Evolutionary conservation across 2,329 filamentous ascomycete genomes (phyloP), one percentile per base, ranked within the genome.

Genomic region (Aspergillus luchuensis): DNA sequence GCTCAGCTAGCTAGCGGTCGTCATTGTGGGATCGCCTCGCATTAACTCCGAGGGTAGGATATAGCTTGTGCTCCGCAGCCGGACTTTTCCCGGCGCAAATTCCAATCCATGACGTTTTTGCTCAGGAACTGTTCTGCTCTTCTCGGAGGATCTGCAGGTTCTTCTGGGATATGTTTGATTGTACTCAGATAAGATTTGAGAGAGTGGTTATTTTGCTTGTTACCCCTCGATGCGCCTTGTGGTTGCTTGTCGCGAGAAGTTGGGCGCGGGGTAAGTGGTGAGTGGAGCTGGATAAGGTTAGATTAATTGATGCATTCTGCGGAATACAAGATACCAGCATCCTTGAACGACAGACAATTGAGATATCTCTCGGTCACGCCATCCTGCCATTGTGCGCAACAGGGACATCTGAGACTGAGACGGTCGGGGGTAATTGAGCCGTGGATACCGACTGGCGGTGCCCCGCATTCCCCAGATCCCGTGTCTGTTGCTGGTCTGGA

Each of bases 11-110:
- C 23, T 49, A 17, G 6, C 6, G 15, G 15, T 28, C 13, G 7
- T 23, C 7, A 28, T 51, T 36, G 49, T 51, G 21, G 25, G 49
- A 51, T 36, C 28, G 28, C 6, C 38, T 75, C 72, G 72, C 72
- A 75, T 61, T 68, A 74, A 75, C 69, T 75, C 72, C 72, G 72
- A 74, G 69, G 25, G 43, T 60, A 41, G 39, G 19, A 36, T 8
- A 49, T 8, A 49, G 21, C 28, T 50, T 63, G 60, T 55, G 59
- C 67, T 71, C 70, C 67, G 63, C 70, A 69, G 43, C 68, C 72
- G 72, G 72, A 74, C 71, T 74, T 74, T 59, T 21, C 38, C 52
- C 38, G 52, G 38, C 5, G 6, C 13, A 55, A 17, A 10, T 8
- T 55, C 15, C 30, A 23, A 5, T 25, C 53, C 23, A 23, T 47